These are phyloP conservation scores for Hymenochaete sp. DNA, from an alignment of 1,284 basidiomycete genomes.

Conservation along the genomic window DNA sequence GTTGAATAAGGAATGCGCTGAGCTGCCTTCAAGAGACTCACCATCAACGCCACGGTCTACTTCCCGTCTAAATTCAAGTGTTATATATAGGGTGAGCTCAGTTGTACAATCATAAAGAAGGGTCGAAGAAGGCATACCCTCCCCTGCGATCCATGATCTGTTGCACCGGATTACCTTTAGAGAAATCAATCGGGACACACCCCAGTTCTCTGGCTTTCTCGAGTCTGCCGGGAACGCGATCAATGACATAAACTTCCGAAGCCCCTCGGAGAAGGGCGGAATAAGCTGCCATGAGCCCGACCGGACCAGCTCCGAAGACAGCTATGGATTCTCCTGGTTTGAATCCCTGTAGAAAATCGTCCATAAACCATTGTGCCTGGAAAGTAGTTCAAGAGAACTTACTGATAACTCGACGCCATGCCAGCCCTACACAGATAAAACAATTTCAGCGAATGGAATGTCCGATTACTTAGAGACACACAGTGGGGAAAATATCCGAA, in stretches of 20 bases:
- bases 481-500: slow-evolving; percentile 47
- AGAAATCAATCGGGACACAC: slow-evolving; percentile 40
- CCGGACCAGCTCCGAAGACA: slow-evolving; percentile 43
- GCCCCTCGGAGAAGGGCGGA: slow-evolving; percentile 43
- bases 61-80: slow-evolving; percentile 28
- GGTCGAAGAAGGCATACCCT: slow-evolving; percentile 32
- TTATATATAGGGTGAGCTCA: too few relatives aligned
- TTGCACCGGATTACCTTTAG: slow-evolving; percentile 34
- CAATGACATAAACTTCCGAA: slow-evolving; percentile 44
- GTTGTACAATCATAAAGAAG: background rate
- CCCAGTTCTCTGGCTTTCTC: slow-evolving; percentile 44
- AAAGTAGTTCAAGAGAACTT: slow-evolving; percentile 15
- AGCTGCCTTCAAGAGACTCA: slow-evolving; percentile 18
- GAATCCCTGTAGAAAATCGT: slow-evolving; percentile 33
- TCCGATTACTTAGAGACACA: slow-evolving; percentile 20
- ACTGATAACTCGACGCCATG: slow-evolving; percentile 43
- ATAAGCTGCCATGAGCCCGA: slow-evolving; percentile 45
- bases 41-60: slow-evolving; percentile 49
- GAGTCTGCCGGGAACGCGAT: slow-evolving; percentile 42
- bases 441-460: background rate
- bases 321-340: slow-evolving; percentile 43
- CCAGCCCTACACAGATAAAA: slow-evolving; percentile 34
- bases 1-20: background rate
- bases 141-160: slow-evolving; percentile 35
- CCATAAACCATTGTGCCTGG: too few relatives aligned